Conservation (phyloP, 805 yeast genomes). For the Barnettozyma populi region DNA sequence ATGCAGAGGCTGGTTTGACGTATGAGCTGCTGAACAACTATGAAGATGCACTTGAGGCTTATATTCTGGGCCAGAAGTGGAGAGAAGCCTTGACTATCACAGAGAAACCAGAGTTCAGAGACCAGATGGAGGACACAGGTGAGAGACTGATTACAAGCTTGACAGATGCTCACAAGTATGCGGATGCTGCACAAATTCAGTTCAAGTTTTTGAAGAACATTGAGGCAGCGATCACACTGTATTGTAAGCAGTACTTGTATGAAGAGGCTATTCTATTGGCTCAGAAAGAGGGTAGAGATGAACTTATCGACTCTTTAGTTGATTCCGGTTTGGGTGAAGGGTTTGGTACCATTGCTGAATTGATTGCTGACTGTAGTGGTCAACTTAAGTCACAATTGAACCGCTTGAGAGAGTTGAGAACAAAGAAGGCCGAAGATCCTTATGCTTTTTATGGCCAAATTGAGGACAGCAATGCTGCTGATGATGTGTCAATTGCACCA, state of each 20-base stretch:
- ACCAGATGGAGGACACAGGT: constrained; percentile 41
- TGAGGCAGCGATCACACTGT: constrained; percentile 57
- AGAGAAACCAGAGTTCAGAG: constrained; percentile 34
- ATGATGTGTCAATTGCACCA: constrained; percentile 91
- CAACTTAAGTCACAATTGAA: constrained; percentile 80
- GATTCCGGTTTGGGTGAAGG: constrained; percentile 82
- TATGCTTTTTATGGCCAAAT: constrained; percentile 72
- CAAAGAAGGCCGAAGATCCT: constrained; percentile 80
- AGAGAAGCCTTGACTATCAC: constrained; percentile 71
- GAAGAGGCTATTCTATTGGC: constrained; percentile 74
- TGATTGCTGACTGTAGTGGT: constrained; percentile 86
- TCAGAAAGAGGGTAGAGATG: constrained; percentile 34
- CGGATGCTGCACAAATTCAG: constrained; percentile 77
- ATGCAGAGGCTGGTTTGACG: constrained; percentile 70
- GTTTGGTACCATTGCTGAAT: constrained; percentile 80
- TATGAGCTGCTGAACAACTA: constrained; percentile 61
- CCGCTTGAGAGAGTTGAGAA: constrained; percentile 79
- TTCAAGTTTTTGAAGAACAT: constrained; percentile 53
- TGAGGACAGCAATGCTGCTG: constrained; percentile 67
- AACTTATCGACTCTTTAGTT: constrained; percentile 50
- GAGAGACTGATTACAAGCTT: constrained; percentile 55
- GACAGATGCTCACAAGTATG: constrained; percentile 63
- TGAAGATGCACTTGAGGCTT: constrained; percentile 64
- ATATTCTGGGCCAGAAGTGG: constrained; percentile 73
- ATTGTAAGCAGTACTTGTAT: constrained; percentile 69